Percentiles rank a stretch among this genome's conserved stretches.
phyloP scores from a whole-genome alignment of 805 yeast species.

The Spathaspora passalidarum region DNA sequence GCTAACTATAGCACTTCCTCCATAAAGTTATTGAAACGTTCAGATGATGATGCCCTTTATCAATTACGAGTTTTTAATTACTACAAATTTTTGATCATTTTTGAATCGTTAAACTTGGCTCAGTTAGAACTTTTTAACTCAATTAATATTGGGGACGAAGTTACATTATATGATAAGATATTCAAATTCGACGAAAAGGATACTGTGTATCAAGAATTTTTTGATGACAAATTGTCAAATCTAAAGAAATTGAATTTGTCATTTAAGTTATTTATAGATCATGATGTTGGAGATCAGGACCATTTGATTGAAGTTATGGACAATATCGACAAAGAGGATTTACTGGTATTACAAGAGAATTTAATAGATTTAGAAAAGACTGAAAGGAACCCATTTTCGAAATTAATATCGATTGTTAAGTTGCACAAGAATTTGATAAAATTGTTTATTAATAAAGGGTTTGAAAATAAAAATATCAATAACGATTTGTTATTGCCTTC shows the following conservation, averaged over 20 bases:
- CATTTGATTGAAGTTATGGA: conserved; percentile 16
- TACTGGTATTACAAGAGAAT: conserved; percentile 9
- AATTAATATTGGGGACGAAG: conserved; percentile 18
- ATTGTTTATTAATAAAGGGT: conserved; percentile 16
- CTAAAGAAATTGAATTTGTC: conserved; percentile 26
- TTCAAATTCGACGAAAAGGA: conserved; percentile 39
- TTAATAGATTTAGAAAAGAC: conserved; percentile 5
- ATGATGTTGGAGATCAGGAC: conserved; percentile 4
- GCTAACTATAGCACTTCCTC: conserved; percentile 37
- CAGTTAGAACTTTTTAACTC: conserved; percentile 28
- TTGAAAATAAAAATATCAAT: conserved; percentile 24
- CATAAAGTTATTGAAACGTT: conserved; percentile 32
- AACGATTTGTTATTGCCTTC: conserved; percentile 41
- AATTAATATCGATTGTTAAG: conserved; percentile 25
- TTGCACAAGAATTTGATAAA: conserved; percentile 31
- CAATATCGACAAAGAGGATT: conserved; percentile 13
- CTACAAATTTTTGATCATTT: conserved; percentile 36
- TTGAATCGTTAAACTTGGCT: conserved; percentile 32
- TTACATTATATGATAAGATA: conserved; percentile 35
- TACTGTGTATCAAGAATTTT: conserved; percentile 31
- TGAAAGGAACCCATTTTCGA: conserved; percentile 29
- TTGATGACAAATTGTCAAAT: conserved; percentile 29
- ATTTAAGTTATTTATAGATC: conserved; percentile 28
- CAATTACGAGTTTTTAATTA: conserved; percentile 41
- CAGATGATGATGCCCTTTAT: conserved; percentile 33